Evolutionary conservation across 441 rosid genomes (phyloP).

Genomic region (Biscutella laevigata): DNA sequence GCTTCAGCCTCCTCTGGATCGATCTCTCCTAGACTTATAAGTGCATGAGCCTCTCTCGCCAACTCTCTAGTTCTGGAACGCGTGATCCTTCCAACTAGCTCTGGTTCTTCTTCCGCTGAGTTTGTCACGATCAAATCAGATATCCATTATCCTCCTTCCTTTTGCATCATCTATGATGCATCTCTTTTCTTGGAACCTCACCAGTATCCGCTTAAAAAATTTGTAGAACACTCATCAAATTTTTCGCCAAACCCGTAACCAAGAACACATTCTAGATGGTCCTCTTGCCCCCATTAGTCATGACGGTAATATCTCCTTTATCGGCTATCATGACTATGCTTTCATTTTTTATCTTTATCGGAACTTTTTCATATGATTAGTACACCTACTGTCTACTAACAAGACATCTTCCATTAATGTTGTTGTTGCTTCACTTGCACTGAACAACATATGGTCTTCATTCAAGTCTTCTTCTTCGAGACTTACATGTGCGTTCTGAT

Average conservation of each 20-base stretch:
- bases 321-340: not conserved
- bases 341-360: not conserved
- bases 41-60: too few relatives aligned
- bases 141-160: not conserved
- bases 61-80: too few relatives aligned
- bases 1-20: too few relatives aligned
- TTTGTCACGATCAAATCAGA: too few relatives aligned
- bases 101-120: too few relatives aligned
- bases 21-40: too few relatives aligned
- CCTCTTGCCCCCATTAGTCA: not conserved
- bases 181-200: not conserved
- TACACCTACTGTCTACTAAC: not conserved
- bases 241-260: not conserved
- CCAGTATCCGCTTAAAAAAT: not conserved
- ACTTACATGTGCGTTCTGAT: not conserved
- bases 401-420: not conserved
- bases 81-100: too few relatives aligned
- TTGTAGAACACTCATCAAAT: not conserved
- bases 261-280: not conserved
- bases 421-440: not conserved
- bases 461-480: not conserved
- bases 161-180: not conserved
- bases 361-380: not conserved
- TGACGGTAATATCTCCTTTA: not conserved
- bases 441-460: not conserved